Base-by-base conservation (phyloP, 345 rosid genomes). In the Syzygium jambos region DNA sequence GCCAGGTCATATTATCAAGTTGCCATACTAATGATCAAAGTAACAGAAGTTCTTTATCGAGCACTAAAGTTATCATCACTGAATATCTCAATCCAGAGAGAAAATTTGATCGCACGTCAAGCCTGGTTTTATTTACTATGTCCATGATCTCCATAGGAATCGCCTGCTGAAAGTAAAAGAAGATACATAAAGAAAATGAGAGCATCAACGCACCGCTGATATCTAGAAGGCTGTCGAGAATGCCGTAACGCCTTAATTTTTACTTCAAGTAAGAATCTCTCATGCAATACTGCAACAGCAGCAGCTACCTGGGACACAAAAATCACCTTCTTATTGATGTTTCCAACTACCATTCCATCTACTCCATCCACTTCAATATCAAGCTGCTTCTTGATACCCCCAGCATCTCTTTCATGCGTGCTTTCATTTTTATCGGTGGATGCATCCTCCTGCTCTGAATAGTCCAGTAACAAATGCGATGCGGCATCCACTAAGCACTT, bases 241-340 rank as follows among this genome's bases (percentile, higher is more conserved):
- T 77, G 88, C 86, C 93, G 92, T 51, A 94, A 59, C 27, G 86
- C 92, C 90, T 92, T 93, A 52, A 95, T 91, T 89, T 94, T 96
- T 63, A 90, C 93, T 94, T 96, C 99, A 87, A 96, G 95, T 82
- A 93, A n/a, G 78, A 92, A 91, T 85, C 96, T 90, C 86, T 98
- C 98, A 89, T 93, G 92, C 92, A 98, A 90, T 7, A 96, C 97
- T 17, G 99, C 97, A 89, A 95, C 93, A 84, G 98, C 98, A 86
- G 94, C 98, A 86, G 93, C 95, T 85, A 96, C 98, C 88, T 94
- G 98, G 84, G 98, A 93, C 89, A 95, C 95, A 90, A 89, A 94
- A 91, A 96, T 92, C 86, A 88, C 88, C 89, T 88, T 89, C 57
- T 55, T 85, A 85, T 55, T 88, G 12, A 87, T 88, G 88, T 84